Evolutionary conservation across 495 filamentous ascomycete genomes (phyloP).

Genomic region (Symbiotaphrina buchneri): DNA sequence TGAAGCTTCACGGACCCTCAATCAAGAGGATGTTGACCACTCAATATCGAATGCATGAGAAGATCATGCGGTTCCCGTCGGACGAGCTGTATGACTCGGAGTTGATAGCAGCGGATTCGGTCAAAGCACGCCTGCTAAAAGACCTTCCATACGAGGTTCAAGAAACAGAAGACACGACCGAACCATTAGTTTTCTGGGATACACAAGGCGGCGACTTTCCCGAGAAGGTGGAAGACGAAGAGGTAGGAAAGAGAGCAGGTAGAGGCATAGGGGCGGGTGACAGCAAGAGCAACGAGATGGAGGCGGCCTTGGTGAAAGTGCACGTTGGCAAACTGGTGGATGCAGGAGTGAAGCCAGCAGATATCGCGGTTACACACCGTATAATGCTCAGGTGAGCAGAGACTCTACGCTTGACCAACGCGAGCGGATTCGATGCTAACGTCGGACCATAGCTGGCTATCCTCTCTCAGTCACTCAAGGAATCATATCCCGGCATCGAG

Average conservation of each 20-base stretch:
- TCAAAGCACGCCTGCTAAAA: conserved; percentile 49
- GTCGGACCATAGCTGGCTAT: conserved; percentile 41
- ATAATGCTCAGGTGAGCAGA: conserved; percentile 78
- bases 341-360: conserved; percentile 54
- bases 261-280: conserved; percentile 39
- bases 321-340: conserved; percentile 57
- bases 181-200: conserved; percentile 83
- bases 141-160: conserved; percentile 59
- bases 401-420: too few relatives aligned
- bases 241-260: conserved; percentile 18
- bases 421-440: too few relatives aligned
- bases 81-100: conserved; percentile 64
- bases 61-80: conserved; percentile 88
- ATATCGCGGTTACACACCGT: conserved; percentile 86
- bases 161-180: conserved; percentile 69
- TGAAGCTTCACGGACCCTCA: conserved; percentile 53
- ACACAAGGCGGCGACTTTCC: conserved; percentile 88
- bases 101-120: conserved; percentile 55
- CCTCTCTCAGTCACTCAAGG: conserved; percentile 50
- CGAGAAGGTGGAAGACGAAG: conserved; percentile 25
- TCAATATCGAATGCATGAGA: conserved; percentile 95
- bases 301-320: conserved; percentile 54
- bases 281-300: conserved; percentile 85
- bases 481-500: conserved; percentile 63
- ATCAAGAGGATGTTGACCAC: conserved; percentile 95